phyloP scores from a whole-genome alignment of 169 alveolate species.

The Eimeria brunetti region DNA sequence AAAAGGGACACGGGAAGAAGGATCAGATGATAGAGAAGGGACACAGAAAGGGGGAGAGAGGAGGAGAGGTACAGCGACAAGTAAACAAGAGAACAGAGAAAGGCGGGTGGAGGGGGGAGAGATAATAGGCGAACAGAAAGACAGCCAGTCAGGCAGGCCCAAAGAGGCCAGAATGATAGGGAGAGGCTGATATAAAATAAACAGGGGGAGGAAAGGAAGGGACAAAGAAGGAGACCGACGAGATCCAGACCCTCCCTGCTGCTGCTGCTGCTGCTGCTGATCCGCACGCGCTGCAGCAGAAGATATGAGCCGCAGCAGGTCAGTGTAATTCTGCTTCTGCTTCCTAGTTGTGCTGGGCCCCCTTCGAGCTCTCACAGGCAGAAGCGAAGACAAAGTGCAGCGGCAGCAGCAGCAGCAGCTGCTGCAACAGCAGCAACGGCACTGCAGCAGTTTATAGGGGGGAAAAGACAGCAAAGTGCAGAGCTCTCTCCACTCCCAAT shows the following conservation, averaged over 20 bases:
- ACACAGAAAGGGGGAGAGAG: background rate
- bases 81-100: background rate
- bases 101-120: background rate
- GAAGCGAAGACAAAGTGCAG: background rate
- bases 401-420: constrained; percentile 2
- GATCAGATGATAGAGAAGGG: background rate
- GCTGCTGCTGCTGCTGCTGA: background rate
- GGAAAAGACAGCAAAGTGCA: background rate
- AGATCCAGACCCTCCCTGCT: too few relatives aligned
- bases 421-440: background rate
- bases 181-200: background rate
- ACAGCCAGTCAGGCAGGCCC: background rate
- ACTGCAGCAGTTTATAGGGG: background rate
- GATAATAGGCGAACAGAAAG: background rate
- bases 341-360: background rate
- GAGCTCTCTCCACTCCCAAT: background rate
- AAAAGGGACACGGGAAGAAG: background rate
- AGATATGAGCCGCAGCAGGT: background rate
- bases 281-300: background rate
- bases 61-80: background rate
- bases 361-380: background rate
- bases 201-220: too few relatives aligned
- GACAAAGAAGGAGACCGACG: too few relatives aligned
- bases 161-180: too few relatives aligned
- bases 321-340: background rate